Percentiles rank a stretch among this genome's conserved stretches.
phyloP scores from a whole-genome alignment of 2,329 filamentous ascomycete genomes.

The Penicillium freii region DNA sequence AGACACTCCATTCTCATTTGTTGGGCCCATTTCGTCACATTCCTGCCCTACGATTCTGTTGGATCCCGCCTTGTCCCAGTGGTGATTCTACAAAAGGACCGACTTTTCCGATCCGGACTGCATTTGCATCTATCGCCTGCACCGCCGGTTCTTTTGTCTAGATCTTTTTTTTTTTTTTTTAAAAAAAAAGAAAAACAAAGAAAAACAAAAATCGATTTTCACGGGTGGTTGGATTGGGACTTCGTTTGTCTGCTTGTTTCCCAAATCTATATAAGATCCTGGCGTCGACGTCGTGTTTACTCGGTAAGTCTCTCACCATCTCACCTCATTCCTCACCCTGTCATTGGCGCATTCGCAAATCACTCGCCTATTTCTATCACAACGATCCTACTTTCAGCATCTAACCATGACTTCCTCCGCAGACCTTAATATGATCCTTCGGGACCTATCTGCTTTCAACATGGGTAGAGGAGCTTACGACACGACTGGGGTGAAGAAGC shows the following conservation, averaged over 20 bases:
- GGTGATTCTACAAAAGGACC: conserved; percentile 37
- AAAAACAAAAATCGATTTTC: conserved; percentile 3
- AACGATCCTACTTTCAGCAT: conserved; percentile 1
- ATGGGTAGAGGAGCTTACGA: conserved; percentile 54
- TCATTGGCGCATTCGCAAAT: not conserved
- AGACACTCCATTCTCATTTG: conserved; percentile 15
- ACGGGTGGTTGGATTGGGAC: conserved; percentile 26
- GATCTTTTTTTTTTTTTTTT: conserved; percentile 12
- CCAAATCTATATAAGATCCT: conserved; percentile 24
- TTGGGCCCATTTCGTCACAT: conserved; percentile 30
- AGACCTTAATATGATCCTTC: conserved; percentile 43
- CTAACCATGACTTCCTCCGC: conserved; percentile 33
- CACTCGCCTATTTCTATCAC: not conserved
- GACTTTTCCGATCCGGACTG: conserved; percentile 38
- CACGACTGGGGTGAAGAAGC: conserved; percentile 53
- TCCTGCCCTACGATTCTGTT: conserved; percentile 33
- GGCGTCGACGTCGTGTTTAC: conserved; percentile 21
- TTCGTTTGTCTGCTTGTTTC: conserved; percentile 21
- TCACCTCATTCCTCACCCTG: conserved; percentile 20
- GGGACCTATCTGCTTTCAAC: conserved; percentile 44
- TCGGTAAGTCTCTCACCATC: conserved; percentile 21
- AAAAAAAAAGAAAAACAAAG: too few relatives aligned
- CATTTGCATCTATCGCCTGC: conserved; percentile 30
- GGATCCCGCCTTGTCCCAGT: conserved; percentile 25
- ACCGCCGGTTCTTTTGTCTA: conserved; percentile 28